Percentiles rank a stretch among this genome's conserved stretches.
phyloP scores from a whole-genome alignment of 2,329 filamentous ascomycete species.

The Pestalotiopsis sp. region DNA sequence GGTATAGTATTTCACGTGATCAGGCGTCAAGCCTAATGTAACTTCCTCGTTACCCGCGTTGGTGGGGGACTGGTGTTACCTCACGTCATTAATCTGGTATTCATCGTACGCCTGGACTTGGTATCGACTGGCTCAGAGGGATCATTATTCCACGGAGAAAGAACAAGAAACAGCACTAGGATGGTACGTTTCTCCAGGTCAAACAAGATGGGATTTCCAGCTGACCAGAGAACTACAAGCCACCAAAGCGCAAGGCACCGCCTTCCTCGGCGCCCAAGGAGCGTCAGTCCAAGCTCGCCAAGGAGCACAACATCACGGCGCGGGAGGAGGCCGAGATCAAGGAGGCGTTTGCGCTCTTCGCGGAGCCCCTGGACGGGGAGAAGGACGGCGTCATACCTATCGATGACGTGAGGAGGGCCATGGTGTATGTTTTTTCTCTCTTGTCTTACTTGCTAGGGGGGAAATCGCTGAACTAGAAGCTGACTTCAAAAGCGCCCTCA shows the following conservation, averaged over 20 bases:
- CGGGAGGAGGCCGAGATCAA: slow-evolving; percentile 88
- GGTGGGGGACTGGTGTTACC: background rate
- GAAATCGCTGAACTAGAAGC: too few species aligned
- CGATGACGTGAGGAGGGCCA: slow-evolving; percentile 69
- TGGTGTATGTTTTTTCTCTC: slow-evolving; percentile 62
- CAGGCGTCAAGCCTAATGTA: background rate
- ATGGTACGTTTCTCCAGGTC: background rate
- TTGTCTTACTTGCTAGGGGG: too few species aligned
- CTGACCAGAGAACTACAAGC: slow-evolving; percentile 34
- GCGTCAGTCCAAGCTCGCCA: slow-evolving; percentile 85
- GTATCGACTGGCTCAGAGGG: too few species aligned
- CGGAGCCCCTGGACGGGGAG: slow-evolving; percentile 70
- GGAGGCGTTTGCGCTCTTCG: slow-evolving; percentile 86
- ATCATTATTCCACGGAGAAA: background rate
- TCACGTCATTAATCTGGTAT: slow-evolving; percentile 2
- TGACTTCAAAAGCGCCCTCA: slow-evolving; percentile 84
- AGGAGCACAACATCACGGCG: slow-evolving; percentile 84
- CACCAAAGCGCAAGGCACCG: slow-evolving; percentile 54
- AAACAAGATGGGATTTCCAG: too few species aligned
- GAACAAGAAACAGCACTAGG: background rate
- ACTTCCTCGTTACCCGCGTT: background rate
- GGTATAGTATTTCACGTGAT: slow-evolving; percentile 11
- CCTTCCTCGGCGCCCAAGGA: slow-evolving; percentile 38
- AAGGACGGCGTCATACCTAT: slow-evolving; percentile 72
- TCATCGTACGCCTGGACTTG: too few species aligned